Evolutionary conservation across 1,139 yeast genomes (phyloP).

Genomic region (Blastobotrys indianensis): DNA sequence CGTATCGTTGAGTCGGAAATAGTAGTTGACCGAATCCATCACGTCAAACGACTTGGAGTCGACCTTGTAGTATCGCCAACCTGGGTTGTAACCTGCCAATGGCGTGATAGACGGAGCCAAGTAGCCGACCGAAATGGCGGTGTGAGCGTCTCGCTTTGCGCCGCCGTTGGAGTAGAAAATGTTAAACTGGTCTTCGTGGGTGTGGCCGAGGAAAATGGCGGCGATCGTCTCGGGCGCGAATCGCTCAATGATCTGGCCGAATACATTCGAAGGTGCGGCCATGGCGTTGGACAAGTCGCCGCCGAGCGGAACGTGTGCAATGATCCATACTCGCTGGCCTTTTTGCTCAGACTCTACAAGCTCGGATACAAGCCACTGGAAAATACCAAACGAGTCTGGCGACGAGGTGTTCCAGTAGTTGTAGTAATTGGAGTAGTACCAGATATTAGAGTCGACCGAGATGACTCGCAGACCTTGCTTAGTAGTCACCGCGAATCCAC

Average conservation of each 20-base stretch:
- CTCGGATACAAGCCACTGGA: conserved; percentile 57
- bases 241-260: conserved; percentile 54
- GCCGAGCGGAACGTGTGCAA: conserved; percentile 62
- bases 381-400: conserved; percentile 60
- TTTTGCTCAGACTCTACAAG: conserved; percentile 50
- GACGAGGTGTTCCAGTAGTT: conserved; percentile 49
- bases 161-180: conserved; percentile 43
- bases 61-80: conserved; percentile 68
- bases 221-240: conserved; percentile 66
- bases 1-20: conserved; percentile 16
- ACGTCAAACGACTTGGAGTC: conserved; percentile 58
- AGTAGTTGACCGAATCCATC: conserved; percentile 55
- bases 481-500: conserved; percentile 57
- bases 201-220: conserved; percentile 64
- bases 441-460: conserved; percentile 60
- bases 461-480: conserved; percentile 54
- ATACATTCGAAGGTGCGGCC: conserved; percentile 56
- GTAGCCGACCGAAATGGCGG: conserved; percentile 56
- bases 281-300: conserved; percentile 45
- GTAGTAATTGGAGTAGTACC: conserved; percentile 61
- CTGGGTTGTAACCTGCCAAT: conserved; percentile 51
- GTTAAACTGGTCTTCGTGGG: conserved; percentile 64
- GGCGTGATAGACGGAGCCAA: conserved; percentile 65
- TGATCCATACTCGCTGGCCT: conserved; percentile 63
- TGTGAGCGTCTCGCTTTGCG: conserved; percentile 37